These are phyloP conservation scores for Metrosideros polymorpha DNA, from an alignment of 441 rosid genomes.

Conservation along the genomic window DNA sequence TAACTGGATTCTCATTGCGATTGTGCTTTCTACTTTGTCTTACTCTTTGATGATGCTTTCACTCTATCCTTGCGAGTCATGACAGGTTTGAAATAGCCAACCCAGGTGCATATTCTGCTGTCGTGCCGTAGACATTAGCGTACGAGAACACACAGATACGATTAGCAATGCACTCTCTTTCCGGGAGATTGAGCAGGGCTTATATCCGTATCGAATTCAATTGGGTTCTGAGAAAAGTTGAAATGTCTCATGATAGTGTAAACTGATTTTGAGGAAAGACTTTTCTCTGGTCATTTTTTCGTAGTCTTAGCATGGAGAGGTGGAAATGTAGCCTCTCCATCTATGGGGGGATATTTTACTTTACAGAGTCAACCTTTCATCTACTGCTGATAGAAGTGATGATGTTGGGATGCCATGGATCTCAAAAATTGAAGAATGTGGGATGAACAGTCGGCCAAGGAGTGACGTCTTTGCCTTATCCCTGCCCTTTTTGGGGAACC, in stretches of 20 bases:
- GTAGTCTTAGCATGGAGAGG: neutral
- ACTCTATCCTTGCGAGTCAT: neutral
- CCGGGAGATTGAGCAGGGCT: neutral
- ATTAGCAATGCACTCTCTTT: neutral
- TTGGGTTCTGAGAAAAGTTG: neutral
- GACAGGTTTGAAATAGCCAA: neutral
- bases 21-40: neutral
- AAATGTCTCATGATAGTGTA: neutral
- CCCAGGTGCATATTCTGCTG: neutral
- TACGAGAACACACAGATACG: neutral
- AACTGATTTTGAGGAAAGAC: neutral
- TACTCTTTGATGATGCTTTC: neutral
- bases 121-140: neutral
- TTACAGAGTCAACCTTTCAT: neutral
- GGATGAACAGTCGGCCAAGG: neutral
- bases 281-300: neutral
- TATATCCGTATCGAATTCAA: neutral
- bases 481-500: neutral
- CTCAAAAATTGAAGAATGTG: neutral
- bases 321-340: neutral
- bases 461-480: neutral
- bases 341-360: neutral
- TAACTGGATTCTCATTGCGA: neutral
- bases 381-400: neutral
- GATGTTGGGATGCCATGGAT: neutral